Base-by-base conservation (phyloP, 2,329 filamentous ascomycete species). In the Fusarium bulbicola region DNA sequence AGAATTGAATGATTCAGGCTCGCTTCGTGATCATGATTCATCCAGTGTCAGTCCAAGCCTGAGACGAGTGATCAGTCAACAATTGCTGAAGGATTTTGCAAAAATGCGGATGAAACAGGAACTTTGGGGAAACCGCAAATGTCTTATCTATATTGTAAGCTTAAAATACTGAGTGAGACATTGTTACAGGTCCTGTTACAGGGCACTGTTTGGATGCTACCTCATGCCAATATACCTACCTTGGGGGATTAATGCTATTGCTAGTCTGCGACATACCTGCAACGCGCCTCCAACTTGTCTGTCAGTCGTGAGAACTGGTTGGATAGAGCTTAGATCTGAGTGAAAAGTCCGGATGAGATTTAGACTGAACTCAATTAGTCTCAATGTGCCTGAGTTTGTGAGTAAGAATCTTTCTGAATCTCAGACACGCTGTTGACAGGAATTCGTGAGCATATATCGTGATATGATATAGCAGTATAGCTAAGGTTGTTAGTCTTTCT, bases 161-260 rank as follows among this genome's bases (percentile, higher is more conserved):
- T 58, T 59, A 58, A 59, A 40, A 24, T 37, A 59, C 57, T 34
- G 45, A 50, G 28, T 34, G 42, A 58, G 36, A 56, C 28, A 46
- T 45, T 46, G 67, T 74, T 47, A 45, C 67, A 72, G 71, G 67
- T 72, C 52, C 30, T 47, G 71, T 74, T 74, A 63, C 70, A 73
- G 68, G 47, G 59, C 62, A 70, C 43, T 54, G 26, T 65, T 61
- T 60, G 42, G 40, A 57, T 59, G 57, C 50, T 47, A 61, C 61
- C 36, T 68, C 39, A 34, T 56, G 66, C 47, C 47, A 58, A 54
- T 64, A 49, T 52, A 57, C 32, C 32, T 34, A 34, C 32, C 32
- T 34, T 34, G 14, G 54, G 70, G 58, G 59, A 50, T 71, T 53
- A 30, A 53, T 70, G 52, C 53, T 65, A 59, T 61, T 42, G 58